A percentile compares a stretch with the other conserved stretches of the same genome.
These are phyloP conservation scores for Dioscorea dumetorum DNA, from an alignment of 106 monocot genomes.

Conservation along the genomic window DNA sequence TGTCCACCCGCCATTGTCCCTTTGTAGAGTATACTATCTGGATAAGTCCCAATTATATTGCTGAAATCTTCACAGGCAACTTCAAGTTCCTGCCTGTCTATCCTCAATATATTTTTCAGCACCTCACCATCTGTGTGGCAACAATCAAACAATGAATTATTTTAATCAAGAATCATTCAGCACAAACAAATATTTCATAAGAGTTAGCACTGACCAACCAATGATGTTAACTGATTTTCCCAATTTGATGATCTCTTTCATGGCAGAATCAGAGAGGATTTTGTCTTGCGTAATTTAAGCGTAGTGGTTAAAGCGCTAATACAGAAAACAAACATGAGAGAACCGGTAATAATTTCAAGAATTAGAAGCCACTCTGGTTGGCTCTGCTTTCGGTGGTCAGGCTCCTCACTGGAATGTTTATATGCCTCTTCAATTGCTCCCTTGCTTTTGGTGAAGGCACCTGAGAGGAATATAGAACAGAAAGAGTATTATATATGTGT, in stretches of 20 bases:
- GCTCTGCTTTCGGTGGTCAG: conserved; percentile 18
- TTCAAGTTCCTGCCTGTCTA: conserved; percentile 71
- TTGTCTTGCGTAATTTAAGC: conserved; percentile 29
- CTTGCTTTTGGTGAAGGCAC: conserved; percentile 18
- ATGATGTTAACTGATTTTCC: conserved; percentile 27
- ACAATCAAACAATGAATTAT: neutral
- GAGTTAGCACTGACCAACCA: conserved; percentile 39
- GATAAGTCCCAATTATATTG: conserved; percentile 86
- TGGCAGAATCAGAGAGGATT: conserved; percentile 20
- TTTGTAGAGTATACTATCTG: conserved; percentile 67
- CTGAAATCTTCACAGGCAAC: conserved; percentile 97
- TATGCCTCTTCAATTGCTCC: conserved; percentile 5
- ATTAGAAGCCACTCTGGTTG: conserved; percentile 80
- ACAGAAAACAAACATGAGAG: conserved; percentile 29
- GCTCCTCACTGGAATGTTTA: conserved; percentile 10
- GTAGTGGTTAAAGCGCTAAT: conserved; percentile 15
- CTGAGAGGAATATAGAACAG: conserved; percentile 8
- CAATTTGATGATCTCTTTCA: conserved; percentile 38
- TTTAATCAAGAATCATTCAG: too few species aligned
- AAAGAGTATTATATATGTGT: too few species aligned
- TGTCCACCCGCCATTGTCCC: conserved; percentile 71
- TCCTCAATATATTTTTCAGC: conserved; percentile 46
- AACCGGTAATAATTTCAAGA: conserved; percentile 62
- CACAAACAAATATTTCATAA: neutral
- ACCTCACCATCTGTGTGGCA: conserved; percentile 40